A percentile compares a stretch with the other conserved stretches of the same genome.
Evolutionary conservation across 2,329 filamentous ascomycete genomes (phyloP).

Genomic region (Xylaria sp.): DNA sequence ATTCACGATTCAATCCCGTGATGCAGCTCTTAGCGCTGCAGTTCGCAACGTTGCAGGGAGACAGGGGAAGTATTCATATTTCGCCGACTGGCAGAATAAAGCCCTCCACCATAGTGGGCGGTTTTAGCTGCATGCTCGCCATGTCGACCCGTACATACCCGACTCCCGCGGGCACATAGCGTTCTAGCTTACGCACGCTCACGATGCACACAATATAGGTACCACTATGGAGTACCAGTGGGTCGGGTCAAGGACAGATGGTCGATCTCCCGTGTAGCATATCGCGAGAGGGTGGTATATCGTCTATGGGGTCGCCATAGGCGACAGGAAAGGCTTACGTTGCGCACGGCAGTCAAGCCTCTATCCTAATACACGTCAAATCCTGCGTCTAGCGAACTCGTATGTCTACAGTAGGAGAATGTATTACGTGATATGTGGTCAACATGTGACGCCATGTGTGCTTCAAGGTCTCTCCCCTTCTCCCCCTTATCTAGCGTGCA

Average conservation of each 20-base stretch:
- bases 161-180: background rate
- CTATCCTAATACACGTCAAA: background rate
- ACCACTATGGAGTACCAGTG: too few species aligned
- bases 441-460: constrained; percentile 3
- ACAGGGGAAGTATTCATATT: too few species aligned
- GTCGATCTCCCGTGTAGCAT: background rate
- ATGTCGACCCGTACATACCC: constrained; percentile 5
- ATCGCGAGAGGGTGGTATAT: background rate
- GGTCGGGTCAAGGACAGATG: background rate
- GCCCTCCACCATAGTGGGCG: constrained; percentile 3
- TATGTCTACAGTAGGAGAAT: constrained; percentile 7
- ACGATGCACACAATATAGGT: too few species aligned
- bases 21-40: background rate
- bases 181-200: background rate
- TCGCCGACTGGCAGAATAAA: too few species aligned
- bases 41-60: background rate
- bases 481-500: constrained; percentile 7
- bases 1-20: background rate
- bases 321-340: constrained; percentile 4
- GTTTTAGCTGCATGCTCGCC: constrained; percentile 5
- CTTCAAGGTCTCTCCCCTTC: background rate
- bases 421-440: constrained; percentile 3
- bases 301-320: background rate
- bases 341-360: background rate
- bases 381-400: background rate